These are phyloP conservation scores for Boletus vinaceobasis DNA, from an alignment of 768 basidiomycete species.

Conservation along the genomic window DNA sequence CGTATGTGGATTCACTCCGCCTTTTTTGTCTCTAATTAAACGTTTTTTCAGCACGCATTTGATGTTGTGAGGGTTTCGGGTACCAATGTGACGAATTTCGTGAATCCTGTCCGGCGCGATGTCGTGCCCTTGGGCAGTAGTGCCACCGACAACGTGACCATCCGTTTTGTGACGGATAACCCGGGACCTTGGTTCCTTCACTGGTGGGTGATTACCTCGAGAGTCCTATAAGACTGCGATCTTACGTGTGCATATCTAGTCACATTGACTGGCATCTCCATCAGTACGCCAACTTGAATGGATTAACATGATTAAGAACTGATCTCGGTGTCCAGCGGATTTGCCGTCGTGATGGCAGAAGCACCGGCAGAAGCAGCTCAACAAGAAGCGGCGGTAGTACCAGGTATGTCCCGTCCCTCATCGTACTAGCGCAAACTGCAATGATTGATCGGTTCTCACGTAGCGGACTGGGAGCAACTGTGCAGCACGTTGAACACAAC, in stretches of 20 bases:
- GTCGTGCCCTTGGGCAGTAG: slow-evolving; percentile 24
- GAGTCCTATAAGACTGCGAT: neutral
- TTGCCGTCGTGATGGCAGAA: slow-evolving; percentile 32
- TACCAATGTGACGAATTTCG: slow-evolving; percentile 31
- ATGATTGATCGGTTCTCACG: neutral
- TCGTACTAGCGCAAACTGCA: too few relatives aligned
- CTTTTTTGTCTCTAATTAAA: neutral
- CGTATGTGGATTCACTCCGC: slow-evolving; percentile 22
- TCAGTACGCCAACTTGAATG: slow-evolving; percentile 13
- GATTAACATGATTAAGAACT: neutral
- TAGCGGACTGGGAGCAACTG: slow-evolving; percentile 21
- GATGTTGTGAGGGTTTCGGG: slow-evolving; percentile 35
- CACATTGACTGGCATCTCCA: slow-evolving; percentile 32
- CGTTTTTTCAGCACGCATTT: slow-evolving; percentile 32
- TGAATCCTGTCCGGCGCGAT: slow-evolving; percentile 37
- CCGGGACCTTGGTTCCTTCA: slow-evolving; percentile 60
- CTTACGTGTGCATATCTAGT: slow-evolving; percentile 9
- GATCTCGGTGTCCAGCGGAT: slow-evolving; percentile 15
- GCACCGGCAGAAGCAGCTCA: slow-evolving; percentile 3
- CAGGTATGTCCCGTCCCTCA: slow-evolving; percentile 13
- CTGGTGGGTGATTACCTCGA: slow-evolving; percentile 24
- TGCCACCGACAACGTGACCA: slow-evolving; percentile 43
- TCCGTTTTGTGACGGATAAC: slow-evolving; percentile 65
- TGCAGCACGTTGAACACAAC: too few relatives aligned
- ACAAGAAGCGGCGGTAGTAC: slow-evolving; percentile 13